These are phyloP conservation scores for Eimeria tenella DNA, from an alignment of 169 alveolate species.

Conservation along the genomic window DNA sequence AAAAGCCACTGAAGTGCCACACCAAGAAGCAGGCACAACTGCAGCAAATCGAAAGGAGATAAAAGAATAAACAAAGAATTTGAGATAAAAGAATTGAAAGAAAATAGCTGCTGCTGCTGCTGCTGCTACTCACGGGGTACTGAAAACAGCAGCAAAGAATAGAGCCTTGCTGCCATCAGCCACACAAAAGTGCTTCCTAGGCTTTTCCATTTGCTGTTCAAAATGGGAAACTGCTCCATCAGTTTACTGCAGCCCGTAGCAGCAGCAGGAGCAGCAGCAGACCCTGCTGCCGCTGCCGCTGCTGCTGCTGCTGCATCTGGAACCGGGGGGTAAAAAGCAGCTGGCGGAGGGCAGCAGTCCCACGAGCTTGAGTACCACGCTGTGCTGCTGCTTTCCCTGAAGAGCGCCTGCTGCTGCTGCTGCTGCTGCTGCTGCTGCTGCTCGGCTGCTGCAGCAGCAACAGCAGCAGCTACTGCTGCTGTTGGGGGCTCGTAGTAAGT, in stretches of 20 bases:
- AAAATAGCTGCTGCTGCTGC: neutral
- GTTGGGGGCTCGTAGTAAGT: neutral
- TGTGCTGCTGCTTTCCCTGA: neutral
- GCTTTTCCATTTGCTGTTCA: neutral
- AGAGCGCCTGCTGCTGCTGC: neutral
- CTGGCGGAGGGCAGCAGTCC: neutral
- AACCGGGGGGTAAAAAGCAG: neutral
- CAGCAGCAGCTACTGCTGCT: neutral
- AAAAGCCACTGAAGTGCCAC: neutral
- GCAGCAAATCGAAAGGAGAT: neutral
- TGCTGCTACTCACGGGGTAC: slow-evolving; percentile 20
- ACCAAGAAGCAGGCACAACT: neutral
- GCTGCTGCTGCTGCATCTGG: neutral
- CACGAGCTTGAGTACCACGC: neutral
- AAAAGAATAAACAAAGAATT: too few species aligned
- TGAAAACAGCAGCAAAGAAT: slow-evolving; percentile 34
- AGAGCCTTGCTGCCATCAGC: slow-evolving; percentile 53
- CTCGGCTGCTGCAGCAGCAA: neutral
- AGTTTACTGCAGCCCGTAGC: neutral
- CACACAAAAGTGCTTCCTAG: slow-evolving; percentile 21
- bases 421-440: neutral
- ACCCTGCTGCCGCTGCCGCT: neutral
- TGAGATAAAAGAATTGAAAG: neutral
- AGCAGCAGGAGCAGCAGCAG: slow-evolving; percentile 17
- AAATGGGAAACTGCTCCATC: slow-evolving; percentile 10